Evolutionary conservation across 441 rosid species (phyloP).

Genomic region (Gossypium schwendimanii): DNA sequence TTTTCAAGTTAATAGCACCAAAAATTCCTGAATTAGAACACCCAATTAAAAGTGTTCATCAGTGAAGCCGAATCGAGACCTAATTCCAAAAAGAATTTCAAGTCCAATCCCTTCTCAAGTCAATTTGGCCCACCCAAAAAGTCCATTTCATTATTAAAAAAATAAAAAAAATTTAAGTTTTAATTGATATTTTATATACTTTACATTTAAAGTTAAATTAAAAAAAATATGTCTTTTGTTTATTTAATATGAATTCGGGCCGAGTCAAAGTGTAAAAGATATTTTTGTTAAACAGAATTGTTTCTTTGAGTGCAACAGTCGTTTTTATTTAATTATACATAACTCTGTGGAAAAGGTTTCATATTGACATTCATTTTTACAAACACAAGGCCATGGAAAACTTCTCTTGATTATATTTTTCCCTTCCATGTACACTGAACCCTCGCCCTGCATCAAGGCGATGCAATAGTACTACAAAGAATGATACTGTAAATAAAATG

Average conservation of each 20-base stretch:
- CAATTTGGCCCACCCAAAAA: background rate
- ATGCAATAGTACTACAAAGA: conserved; percentile 19
- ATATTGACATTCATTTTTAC: background rate
- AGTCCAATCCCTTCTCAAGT: background rate
- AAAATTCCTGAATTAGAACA: no score
- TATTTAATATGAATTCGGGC: no score
- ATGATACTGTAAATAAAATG: conserved; percentile 11
- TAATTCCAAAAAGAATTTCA: no score
- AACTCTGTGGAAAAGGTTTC: background rate
- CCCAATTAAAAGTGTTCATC: no score
- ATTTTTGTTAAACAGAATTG: no score
- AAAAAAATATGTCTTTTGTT: no score
- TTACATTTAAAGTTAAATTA: background rate
- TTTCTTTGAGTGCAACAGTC: no score
- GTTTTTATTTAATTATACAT: no score
- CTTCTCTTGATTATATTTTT: conserved; percentile 17
- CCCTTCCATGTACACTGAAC: conserved; percentile 24
- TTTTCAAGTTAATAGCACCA: no score
- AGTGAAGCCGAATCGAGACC: background rate
- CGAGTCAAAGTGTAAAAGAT: no score
- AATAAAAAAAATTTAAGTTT: no score
- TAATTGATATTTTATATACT: background rate
- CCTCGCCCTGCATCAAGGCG: conserved; percentile 10
- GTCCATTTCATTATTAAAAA: background rate
- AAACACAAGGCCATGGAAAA: background rate